Conservation (phyloP, 2,329 filamentous ascomycete genomes). For the Nannizziopsis arthrosporioides region DNA sequence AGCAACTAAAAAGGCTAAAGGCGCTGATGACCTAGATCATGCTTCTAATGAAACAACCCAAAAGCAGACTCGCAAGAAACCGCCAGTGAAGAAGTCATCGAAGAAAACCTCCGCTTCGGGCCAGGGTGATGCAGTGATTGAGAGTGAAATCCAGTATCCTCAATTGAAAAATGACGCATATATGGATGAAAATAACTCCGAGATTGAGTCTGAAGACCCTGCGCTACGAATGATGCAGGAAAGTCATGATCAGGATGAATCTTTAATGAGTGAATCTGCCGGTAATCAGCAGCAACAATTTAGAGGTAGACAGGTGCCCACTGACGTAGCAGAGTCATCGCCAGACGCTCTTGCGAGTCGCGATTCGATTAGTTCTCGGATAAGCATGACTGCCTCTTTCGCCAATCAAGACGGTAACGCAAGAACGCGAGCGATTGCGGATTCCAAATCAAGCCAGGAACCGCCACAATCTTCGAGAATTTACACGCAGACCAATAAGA, state of each 20-base stretch:
- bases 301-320: conserved; percentile 6
- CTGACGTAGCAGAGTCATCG: background rate
- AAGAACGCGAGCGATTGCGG: background rate
- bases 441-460: background rate
- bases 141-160: background rate
- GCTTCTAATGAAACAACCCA: conserved; percentile 7
- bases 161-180: background rate
- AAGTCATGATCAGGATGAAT: conserved; percentile 3
- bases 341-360: background rate
- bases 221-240: background rate
- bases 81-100: conserved; percentile 1
- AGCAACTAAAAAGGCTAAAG: conserved; percentile 9
- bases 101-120: background rate
- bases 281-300: conserved; percentile 7
- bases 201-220: background rate
- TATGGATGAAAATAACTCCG: background rate
- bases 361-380: background rate
- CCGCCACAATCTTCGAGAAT: background rate
- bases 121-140: background rate
- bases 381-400: background rate
- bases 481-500: background rate
- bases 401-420: background rate
- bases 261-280: conserved; percentile 7
- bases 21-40: conserved; percentile 12
- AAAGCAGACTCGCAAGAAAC: conserved; percentile 2